Percentiles rank a stretch among this genome's conserved stretches.
Conservation (phyloP, 495 filamentous ascomycete genomes). For the Hyaloscypha bicolor region DNA sequence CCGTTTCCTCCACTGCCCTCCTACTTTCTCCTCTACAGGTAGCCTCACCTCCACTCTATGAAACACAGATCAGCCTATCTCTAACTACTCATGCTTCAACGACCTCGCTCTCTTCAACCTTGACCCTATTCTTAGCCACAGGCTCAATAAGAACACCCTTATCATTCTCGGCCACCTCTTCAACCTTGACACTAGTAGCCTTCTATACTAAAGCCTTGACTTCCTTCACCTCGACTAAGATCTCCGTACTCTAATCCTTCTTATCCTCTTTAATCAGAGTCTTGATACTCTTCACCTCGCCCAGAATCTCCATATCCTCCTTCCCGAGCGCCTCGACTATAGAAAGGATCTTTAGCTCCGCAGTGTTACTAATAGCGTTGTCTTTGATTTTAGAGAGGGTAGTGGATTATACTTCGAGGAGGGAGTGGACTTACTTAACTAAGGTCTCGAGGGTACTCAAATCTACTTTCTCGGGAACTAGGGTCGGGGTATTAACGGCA, state of each 20-base stretch:
- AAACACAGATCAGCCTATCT: background rate
- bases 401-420: conserved; percentile 6
- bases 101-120: conserved; percentile 22
- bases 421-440: conserved; percentile 6
- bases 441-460: conserved; percentile 18
- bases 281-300: conserved; percentile 17
- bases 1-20: background rate
- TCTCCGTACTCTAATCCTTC: conserved; percentile 21
- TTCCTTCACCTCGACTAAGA: conserved; percentile 6
- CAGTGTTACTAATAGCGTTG: background rate
- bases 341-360: conserved; percentile 1
- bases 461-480: background rate
- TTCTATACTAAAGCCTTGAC: conserved; percentile 13
- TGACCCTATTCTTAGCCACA: conserved; percentile 19
- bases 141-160: conserved; percentile 25
- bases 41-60: background rate
- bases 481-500: background rate
- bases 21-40: background rate
- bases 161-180: conserved; percentile 17
- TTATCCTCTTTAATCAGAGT: conserved; percentile 9
- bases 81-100: conserved; percentile 10
- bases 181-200: background rate
- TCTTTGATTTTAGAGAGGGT: conserved; percentile 13
- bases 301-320: conserved; percentile 23
- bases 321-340: conserved; percentile 7